phyloP scores from a whole-genome alignment of 805 yeast species.

The Torulaspora microellipsoides region DNA sequence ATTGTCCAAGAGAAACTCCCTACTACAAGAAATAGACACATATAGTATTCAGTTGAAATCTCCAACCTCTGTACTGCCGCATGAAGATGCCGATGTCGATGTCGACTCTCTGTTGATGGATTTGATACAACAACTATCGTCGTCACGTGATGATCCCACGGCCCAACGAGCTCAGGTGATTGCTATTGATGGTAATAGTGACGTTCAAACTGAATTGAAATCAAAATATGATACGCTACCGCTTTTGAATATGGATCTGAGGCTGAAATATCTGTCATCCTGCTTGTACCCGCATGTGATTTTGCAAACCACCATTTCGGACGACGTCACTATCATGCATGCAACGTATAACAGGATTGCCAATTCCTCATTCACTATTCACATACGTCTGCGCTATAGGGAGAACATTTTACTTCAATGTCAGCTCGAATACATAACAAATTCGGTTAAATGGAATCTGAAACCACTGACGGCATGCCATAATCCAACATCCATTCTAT shows the following conservation, averaged over 20 bases:
- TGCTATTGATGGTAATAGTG: constrained; percentile 18
- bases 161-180: not conserved
- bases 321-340: not conserved
- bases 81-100: not conserved
- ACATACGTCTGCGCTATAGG: constrained; percentile 3
- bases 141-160: not conserved
- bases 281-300: constrained; percentile 16
- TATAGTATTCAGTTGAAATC: constrained; percentile 5
- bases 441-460: constrained; percentile 9
- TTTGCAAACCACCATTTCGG: constrained; percentile 3
- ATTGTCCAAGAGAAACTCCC: constrained; percentile 15
- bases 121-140: constrained; percentile 5
- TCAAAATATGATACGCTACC: constrained; percentile 30
- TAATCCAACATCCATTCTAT: constrained; percentile 17
- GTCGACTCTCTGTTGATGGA: constrained; percentile 4
- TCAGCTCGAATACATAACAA: constrained; percentile 1
- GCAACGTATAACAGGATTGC: not conserved
- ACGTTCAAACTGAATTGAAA: constrained; percentile 19
- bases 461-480: constrained; percentile 1
- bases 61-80: not conserved
- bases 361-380: not conserved
- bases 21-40: constrained; percentile 17
- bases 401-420: constrained; percentile 3
- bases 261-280: constrained; percentile 19
- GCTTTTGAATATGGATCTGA: constrained; percentile 20